phyloP scores from a whole-genome alignment of 495 filamentous ascomycete genomes.

The Talaromyces proteolyticus region DNA sequence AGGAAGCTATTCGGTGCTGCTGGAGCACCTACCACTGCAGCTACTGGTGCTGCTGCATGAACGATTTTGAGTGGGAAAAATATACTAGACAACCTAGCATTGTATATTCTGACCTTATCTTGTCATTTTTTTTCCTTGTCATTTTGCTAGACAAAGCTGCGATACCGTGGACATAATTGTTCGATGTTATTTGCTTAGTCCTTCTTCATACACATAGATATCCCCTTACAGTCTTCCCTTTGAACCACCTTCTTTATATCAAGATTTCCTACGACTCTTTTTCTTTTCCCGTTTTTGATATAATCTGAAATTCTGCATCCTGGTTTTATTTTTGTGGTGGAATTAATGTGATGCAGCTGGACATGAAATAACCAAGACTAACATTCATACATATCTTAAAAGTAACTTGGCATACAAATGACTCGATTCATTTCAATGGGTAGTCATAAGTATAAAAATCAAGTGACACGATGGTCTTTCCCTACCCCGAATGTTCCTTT shows the following conservation, averaged over 20 bases:
- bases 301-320: neutral
- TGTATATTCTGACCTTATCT: neutral
- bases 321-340: neutral
- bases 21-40: constrained; percentile 27
- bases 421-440: no score
- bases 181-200: neutral
- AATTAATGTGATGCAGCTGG: neutral
- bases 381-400: no score
- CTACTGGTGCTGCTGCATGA: constrained; percentile 6
- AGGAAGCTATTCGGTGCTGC: constrained; percentile 45
- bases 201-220: constrained; percentile 6
- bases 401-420: no score
- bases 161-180: neutral
- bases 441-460: no score
- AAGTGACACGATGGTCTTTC: no score
- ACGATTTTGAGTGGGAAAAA: neutral
- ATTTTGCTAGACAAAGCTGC: neutral
- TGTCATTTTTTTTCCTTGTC: neutral
- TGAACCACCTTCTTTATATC: neutral
- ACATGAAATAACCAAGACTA: no score
- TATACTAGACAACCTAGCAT: neutral
- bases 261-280: neutral
- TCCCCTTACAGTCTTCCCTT: neutral
- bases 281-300: neutral
- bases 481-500: no score